Evolutionary conservation across 257 asterid species (phyloP).

Genomic region (Schizonepeta tenuifolia): DNA sequence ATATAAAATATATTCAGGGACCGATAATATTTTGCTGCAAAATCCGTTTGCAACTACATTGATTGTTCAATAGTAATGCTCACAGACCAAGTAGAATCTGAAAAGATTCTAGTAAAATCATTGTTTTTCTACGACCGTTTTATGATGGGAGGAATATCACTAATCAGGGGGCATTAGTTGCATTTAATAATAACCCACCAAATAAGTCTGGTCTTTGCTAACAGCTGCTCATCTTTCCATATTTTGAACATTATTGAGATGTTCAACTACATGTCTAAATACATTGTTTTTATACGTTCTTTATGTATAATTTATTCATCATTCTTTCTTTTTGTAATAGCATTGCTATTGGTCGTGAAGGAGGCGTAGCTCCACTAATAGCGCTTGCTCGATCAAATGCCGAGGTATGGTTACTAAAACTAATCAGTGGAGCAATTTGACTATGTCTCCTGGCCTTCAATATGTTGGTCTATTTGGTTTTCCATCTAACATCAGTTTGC

Average conservation of each 20-base stretch:
- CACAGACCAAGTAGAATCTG: background rate
- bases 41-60: background rate
- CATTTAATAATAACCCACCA: background rate
- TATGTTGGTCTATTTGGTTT: slow-evolving; percentile 17
- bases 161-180: background rate
- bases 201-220: background rate
- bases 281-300: slow-evolving; percentile 11
- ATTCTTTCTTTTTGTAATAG: slow-evolving; percentile 42
- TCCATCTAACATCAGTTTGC: slow-evolving; percentile 1
- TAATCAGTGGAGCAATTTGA: background rate
- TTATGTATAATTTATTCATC: background rate
- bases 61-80: background rate
- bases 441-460: background rate
- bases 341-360: slow-evolving; percentile 90
- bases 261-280: background rate
- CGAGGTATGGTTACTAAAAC: slow-evolving; percentile 53
- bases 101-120: background rate
- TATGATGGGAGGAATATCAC: background rate
- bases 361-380: slow-evolving; percentile 87
- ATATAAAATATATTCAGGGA: background rate
- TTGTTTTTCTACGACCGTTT: background rate
- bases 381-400: slow-evolving; percentile 69
- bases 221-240: background rate
- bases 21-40: background rate
- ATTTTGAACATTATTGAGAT: slow-evolving; percentile 4